Conservation (phyloP, 139 green algal genomes). For the Chlorella sp. region DNA sequence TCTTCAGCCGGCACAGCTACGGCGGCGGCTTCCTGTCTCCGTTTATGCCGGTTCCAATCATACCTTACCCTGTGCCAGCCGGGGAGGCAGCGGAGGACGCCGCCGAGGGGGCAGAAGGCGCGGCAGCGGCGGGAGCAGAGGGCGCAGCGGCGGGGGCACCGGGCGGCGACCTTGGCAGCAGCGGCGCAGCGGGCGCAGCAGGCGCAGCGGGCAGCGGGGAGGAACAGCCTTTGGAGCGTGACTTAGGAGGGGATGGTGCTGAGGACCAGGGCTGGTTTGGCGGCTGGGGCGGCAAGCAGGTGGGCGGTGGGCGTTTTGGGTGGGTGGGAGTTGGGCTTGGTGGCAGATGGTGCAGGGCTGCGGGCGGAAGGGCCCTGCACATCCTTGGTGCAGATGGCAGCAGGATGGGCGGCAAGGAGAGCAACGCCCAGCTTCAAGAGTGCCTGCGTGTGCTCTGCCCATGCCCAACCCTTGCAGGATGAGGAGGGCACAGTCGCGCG, state of each 20-base stretch:
- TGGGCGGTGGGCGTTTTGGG: not conserved
- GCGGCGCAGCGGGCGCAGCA: not conserved
- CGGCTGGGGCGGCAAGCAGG: not conserved
- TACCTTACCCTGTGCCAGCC: conserved; percentile 30
- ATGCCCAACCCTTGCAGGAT: not conserved
- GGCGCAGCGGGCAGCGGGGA: conserved; percentile 7
- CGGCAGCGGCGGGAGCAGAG: not conserved
- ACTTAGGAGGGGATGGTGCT: conserved; percentile 39
- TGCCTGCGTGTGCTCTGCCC: not conserved
- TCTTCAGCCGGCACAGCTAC: conserved; percentile 69
- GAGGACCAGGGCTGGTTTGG: conserved; percentile 16
- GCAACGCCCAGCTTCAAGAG: not conserved
- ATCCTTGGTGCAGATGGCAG: not conserved
- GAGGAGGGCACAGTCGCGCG: too few species aligned
- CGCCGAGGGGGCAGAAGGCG: not conserved
- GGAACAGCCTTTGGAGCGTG: conserved; percentile 23
- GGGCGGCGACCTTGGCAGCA: not conserved
- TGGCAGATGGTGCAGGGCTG: too few species aligned
- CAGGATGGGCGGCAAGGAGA: not conserved
- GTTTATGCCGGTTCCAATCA: conserved; percentile 35
- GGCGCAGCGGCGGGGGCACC: not conserved
- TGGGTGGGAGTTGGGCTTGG: not conserved
- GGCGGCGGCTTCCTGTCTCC: conserved; percentile 43
- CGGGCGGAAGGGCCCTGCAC: too few species aligned
- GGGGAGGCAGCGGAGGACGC: conserved; percentile 23